Conservation (phyloP, 2,329 filamentous ascomycete species). For the Nemania sp. region DNA sequence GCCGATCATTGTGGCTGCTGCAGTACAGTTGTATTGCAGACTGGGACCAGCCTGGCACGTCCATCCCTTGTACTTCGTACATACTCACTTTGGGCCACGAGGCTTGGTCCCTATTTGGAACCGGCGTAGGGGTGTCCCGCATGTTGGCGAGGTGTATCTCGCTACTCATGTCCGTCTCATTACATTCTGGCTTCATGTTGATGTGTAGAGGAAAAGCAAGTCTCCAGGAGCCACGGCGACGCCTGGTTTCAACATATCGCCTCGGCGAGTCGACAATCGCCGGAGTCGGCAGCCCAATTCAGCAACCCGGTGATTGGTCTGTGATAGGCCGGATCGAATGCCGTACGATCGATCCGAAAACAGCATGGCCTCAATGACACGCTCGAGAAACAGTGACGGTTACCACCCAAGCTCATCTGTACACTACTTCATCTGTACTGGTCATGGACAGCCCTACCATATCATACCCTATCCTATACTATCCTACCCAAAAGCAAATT, state of each 20-base stretch:
- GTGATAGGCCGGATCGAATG: constrained; percentile 16
- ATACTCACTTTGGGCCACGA: constrained; percentile 7
- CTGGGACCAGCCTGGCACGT: not conserved
- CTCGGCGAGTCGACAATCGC: constrained; percentile 3
- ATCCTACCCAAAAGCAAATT: not conserved
- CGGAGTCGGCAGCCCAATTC: not conserved
- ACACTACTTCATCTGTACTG: not conserved
- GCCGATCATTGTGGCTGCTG: constrained; percentile 20
- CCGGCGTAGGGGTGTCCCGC: not conserved
- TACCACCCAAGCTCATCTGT: constrained; percentile 5
- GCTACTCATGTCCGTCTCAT: constrained; percentile 4
- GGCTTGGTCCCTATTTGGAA: not conserved
- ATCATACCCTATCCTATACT: no score
- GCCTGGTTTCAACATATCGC: not conserved
- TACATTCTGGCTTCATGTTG: constrained; percentile 8
- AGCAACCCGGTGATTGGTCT: constrained; percentile 5
- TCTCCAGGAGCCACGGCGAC: constrained; percentile 7
- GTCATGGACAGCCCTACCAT: constrained; percentile 1
- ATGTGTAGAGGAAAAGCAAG: constrained; percentile 20
- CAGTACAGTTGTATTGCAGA: constrained; percentile 11
- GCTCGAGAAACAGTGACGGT: constrained; percentile 1
- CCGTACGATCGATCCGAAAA: constrained; percentile 5
- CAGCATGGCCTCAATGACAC: constrained; percentile 4
- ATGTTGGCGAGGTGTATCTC: constrained; percentile 5
- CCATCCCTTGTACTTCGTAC: not conserved